A percentile compares a stretch with the other conserved stretches of the same genome.
Evolutionary conservation across 2,329 filamentous ascomycete genomes (phyloP).

Genomic region (Pseudogymnoascus sp.): DNA sequence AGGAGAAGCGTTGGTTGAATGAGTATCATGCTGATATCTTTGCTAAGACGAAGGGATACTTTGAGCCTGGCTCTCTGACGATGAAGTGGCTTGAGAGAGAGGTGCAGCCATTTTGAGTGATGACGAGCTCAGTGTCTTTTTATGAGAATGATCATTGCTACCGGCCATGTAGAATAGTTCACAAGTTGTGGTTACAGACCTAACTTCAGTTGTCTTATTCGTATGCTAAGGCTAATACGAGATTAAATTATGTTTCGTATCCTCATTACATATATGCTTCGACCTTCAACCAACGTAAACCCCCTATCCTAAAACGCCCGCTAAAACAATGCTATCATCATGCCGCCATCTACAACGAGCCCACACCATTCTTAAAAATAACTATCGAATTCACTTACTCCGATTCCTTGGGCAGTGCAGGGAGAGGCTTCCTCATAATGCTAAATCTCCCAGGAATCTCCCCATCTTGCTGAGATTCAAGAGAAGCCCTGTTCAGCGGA

Average conservation of each 20-base stretch:
- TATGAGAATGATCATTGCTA: not conserved
- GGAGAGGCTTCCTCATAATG: conserved; percentile 37
- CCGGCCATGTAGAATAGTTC: conserved; percentile 1
- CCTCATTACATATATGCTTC: not conserved
- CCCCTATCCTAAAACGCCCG: not conserved
- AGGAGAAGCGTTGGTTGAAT: conserved; percentile 82
- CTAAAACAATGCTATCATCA: conserved; percentile 5
- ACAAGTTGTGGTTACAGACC: not conserved
- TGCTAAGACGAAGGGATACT: conserved; percentile 72
- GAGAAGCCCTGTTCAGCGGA: not conserved
- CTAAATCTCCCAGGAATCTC: conserved; percentile 14
- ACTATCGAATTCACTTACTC: not conserved
- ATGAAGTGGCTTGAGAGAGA: conserved; percentile 80
- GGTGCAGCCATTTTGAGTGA: conserved; percentile 51
- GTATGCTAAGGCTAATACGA: conserved; percentile 1
- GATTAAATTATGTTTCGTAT: conserved; percentile 6
- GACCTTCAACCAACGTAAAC: not conserved
- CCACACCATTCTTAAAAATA: not conserved
- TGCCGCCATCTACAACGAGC: not conserved
- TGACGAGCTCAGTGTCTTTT: not conserved
- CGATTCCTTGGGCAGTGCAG: conserved; percentile 31
- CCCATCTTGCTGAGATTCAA: not conserved
- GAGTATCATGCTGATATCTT: conserved; percentile 74
- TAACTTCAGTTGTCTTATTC: not conserved
- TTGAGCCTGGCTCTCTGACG: conserved; percentile 65